Evolutionary conservation across 2,329 filamentous ascomycete species (phyloP), one percentile per base, ranked within the genome.

Genomic region (Endoconidiophora polonica): DNA sequence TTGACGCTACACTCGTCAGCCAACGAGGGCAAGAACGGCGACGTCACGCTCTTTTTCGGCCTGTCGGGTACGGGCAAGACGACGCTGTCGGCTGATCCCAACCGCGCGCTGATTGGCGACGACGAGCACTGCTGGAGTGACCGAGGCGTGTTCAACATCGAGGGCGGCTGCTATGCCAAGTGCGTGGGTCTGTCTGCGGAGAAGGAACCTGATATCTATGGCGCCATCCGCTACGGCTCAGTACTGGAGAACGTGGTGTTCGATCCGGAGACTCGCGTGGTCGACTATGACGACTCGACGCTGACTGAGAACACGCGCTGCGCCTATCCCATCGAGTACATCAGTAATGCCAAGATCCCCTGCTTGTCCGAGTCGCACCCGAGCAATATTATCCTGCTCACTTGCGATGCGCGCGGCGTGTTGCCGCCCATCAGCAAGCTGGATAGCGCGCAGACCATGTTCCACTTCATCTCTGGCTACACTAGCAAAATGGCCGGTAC

Each of bases 71-170:
- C 91, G 50, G 91, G 91, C 70, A 98, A 98, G 83, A 98, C 91
- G 46, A 98, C 91, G 2, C 75, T 98, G 55, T 96, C 91, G 55
- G 91, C 91, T 54, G 91, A 98, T 68, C 87, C 88, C 60, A 93
- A 95, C 75, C 88, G 91, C 65, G 81, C 85, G 57, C 72, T 98
- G 62, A 98, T 98, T 60, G 91, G 91, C 65, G 91, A 98, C 61
- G 91, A 98, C 64, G 91, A 98, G 81, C 91, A 98, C 78, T 96
- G 91, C 83, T 98, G 91, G 91, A 88, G 81, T 59, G 91, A 98
- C 65, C 79, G 69, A 52, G 91, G 91, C 66, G 81, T 98, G 65
- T 98, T 98, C 83, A 98, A 98, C 78, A 98, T 98, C 53, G 91
- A 98, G 72, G 91, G 91, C 61, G 91, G 91, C 57, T 98, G 91